Percentiles rank a stretch among this genome's conserved stretches.
Conservation (phyloP, 495 filamentous ascomycete genomes). For the Choiromyces venosus region DNA sequence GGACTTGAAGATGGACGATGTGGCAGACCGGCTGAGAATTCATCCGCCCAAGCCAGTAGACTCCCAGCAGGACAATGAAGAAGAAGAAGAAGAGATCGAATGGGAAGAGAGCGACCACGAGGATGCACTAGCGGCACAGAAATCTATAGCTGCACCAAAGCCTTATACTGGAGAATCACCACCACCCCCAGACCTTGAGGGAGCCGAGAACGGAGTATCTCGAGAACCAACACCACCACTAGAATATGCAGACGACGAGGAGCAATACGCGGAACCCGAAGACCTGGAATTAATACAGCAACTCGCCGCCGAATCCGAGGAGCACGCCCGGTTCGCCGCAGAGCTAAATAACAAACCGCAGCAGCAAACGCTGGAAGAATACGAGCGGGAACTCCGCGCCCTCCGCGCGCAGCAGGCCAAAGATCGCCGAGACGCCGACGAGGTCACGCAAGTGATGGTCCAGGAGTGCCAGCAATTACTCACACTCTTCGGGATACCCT, state of each 20-base stretch:
- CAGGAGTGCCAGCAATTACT: slow-evolving; percentile 90
- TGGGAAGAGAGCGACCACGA: slow-evolving; percentile 49
- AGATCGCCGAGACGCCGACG: slow-evolving; percentile 89
- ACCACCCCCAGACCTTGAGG: slow-evolving; percentile 20
- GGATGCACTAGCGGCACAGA: slow-evolving; percentile 16
- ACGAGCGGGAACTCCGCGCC: slow-evolving; percentile 78
- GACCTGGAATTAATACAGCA: slow-evolving; percentile 82
- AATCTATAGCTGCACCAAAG: background rate
- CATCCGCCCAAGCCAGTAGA: background rate
- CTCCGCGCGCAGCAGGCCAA: slow-evolving; percentile 91
- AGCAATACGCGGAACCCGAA: slow-evolving; percentile 74
- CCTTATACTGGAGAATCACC: slow-evolving; percentile 36
- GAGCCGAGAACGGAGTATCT: slow-evolving; percentile 35
- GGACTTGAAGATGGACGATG: slow-evolving; percentile 44
- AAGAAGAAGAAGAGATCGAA: slow-evolving; percentile 43
- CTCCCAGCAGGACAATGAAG: slow-evolving; percentile 15
- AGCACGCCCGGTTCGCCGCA: slow-evolving; percentile 85
- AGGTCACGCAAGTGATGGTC: slow-evolving; percentile 91
- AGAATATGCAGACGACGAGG: slow-evolving; percentile 30
- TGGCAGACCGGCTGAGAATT: slow-evolving; percentile 22
- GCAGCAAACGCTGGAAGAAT: slow-evolving; percentile 62
- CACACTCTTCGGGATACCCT: slow-evolving; percentile 83
- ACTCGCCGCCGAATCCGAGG: slow-evolving; percentile 81
- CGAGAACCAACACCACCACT: slow-evolving; percentile 36
- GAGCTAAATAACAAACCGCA: slow-evolving; percentile 53